These are phyloP conservation scores for Colletotrichum somersetense DNA, from an alignment of 2,329 filamentous ascomycete species.

Conservation along the genomic window DNA sequence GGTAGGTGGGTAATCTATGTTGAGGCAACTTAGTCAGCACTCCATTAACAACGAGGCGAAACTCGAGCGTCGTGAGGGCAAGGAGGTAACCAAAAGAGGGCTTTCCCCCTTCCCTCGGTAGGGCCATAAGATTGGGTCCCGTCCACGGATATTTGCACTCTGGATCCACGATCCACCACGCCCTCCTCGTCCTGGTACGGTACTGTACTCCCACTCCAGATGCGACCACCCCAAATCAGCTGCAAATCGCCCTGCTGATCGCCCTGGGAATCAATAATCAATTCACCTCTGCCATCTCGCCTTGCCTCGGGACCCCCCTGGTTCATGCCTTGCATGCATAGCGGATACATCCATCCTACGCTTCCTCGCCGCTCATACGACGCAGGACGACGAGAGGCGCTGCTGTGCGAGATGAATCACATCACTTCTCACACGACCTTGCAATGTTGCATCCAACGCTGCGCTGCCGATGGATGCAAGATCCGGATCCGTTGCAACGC, in stretches of 20 bases:
- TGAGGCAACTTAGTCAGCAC: neutral
- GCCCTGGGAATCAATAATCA: conserved; percentile 22
- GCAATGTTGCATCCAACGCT: conserved; percentile 2
- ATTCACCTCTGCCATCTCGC: neutral
- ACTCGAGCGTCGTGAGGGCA: conserved; percentile 18
- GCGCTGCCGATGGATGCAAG: conserved; percentile 1
- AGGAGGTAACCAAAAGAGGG: conserved; percentile 26
- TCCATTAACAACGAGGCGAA: conserved; percentile 10
- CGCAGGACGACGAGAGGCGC: neutral
- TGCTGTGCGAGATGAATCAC: neutral
- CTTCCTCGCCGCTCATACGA: neutral
- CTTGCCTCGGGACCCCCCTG: neutral
- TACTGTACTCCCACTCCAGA: conserved; percentile 10
- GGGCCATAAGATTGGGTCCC: conserved; percentile 36
- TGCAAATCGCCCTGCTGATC: conserved; percentile 35
- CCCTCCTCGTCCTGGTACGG: conserved; percentile 16
- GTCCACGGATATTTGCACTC: neutral
- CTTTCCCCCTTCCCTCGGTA: conserved; percentile 18
- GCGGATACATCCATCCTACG: neutral
- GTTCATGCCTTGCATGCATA: conserved; percentile 19
- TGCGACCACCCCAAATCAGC: conserved; percentile 35
- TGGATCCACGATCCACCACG: conserved; percentile 36
- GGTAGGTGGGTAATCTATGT: neutral
- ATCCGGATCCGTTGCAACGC: conserved; percentile 8
- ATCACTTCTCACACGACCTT: conserved; percentile 5